A percentile compares a stretch with the other conserved stretches of the same genome.
These are phyloP conservation scores for Blastobotrys parvus DNA, from an alignment of 805 yeast genomes.

Conservation along the genomic window DNA sequence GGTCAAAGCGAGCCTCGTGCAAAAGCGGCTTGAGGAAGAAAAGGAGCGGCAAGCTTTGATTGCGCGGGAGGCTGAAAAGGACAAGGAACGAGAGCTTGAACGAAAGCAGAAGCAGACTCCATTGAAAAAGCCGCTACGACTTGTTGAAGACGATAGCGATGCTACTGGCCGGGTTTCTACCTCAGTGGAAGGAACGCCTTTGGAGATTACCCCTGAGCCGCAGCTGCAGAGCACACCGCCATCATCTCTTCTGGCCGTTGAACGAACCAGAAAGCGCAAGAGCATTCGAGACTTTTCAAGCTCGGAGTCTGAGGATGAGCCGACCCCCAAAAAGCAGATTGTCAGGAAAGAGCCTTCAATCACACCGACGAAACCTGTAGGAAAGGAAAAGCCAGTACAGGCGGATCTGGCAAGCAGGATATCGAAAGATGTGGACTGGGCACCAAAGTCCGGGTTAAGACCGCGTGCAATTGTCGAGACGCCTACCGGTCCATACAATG, in stretches of 20 bases:
- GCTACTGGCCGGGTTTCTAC: background rate
- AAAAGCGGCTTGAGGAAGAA: background rate
- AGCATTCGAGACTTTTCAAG: background rate
- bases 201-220: background rate
- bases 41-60: background rate
- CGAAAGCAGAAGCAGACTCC: background rate
- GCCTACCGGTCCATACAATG: background rate
- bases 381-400: conserved; percentile 5
- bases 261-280: background rate
- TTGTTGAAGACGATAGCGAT: background rate
- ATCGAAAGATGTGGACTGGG: conserved; percentile 20
- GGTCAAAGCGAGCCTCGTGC: background rate
- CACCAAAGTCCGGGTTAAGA: conserved; percentile 37
- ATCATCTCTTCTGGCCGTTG: background rate
- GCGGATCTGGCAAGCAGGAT: conserved; percentile 28
- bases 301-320: background rate
- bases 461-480: conserved; percentile 43
- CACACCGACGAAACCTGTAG: background rate
- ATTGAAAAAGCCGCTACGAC: background rate
- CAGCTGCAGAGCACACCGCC: too few relatives aligned
- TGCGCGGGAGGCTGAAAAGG: too few relatives aligned
- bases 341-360: background rate
- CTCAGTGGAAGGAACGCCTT: background rate
- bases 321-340: too few relatives aligned
- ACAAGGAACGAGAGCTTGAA: background rate